A percentile compares a stretch with the other conserved stretches of the same genome.
Conservation (phyloP, 805 yeast genomes). For the Yamadazyma laniorum region DNA sequence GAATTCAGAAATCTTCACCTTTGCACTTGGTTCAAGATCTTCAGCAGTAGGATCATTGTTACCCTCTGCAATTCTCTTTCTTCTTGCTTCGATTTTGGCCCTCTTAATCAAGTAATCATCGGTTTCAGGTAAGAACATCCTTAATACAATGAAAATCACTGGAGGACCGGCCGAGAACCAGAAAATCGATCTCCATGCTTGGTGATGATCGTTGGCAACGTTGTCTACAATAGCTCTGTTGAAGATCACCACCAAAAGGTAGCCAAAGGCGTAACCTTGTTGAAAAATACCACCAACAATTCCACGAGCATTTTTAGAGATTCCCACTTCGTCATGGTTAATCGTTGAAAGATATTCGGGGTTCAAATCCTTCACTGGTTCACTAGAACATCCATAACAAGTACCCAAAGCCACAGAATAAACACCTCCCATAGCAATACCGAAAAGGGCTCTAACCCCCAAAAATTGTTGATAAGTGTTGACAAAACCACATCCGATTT, state of each 20-base stretch:
- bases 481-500: conserved; percentile 64
- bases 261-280: conserved; percentile 77
- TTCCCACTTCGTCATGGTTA: conserved; percentile 9
- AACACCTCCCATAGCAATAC: conserved; percentile 56
- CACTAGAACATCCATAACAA: conserved; percentile 20
- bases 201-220: conserved; percentile 25
- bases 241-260: conserved; percentile 61
- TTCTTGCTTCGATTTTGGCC: conserved; percentile 13
- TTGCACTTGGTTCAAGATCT: conserved; percentile 13
- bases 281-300: conserved; percentile 68
- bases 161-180: conserved; percentile 67
- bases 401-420: conserved; percentile 55
- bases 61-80: conserved; percentile 7
- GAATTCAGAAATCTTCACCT: conserved; percentile 12
- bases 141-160: conserved; percentile 33
- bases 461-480: conserved; percentile 55
- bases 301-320: conserved; percentile 52
- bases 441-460: conserved; percentile 62
- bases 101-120: conserved; percentile 48
- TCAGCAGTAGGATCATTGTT: conserved; percentile 25
- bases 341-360: conserved; percentile 9
- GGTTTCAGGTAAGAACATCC: conserved; percentile 41
- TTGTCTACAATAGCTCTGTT: conserved; percentile 53
- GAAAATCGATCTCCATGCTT: conserved; percentile 63
- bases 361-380: conserved; percentile 8